Base-by-base conservation (phyloP, 495 filamentous ascomycete species). In the Aspergillus homomorphus region DNA sequence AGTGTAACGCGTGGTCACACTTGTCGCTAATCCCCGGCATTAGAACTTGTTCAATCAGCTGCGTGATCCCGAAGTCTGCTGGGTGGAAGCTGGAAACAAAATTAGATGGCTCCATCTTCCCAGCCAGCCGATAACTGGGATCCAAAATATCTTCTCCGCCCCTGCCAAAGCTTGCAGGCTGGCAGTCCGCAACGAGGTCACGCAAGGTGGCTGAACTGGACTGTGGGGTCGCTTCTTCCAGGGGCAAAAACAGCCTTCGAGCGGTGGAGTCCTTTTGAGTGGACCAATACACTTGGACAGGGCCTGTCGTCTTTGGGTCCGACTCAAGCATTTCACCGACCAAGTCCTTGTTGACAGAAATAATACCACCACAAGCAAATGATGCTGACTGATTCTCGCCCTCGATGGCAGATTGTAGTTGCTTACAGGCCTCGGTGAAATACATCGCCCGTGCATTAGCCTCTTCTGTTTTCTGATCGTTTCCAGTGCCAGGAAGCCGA, bases 71-170 rank as follows among this genome's bases (percentile, higher is more conserved):
- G 30, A 72, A 67, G 15, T 80, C 70, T 16, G 82, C 77, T 0
- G 80, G 82, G 57, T 78, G 70, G 64, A 87, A 82, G 59, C 63
- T 77, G 3, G 71, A 77, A 0, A 65, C 66, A 56, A 86, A 86
- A 3, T 62, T 51, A 1, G 62, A 41, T 0, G 57, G 56, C 18
- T 82, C 79, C 12, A 87, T 55, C 65, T 82, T 80, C 5, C 67
- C 66, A 0, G 80, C 84, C 26, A 76, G 79, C 38, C 82, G 79
- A 57, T 82, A 81, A 0, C 56, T 62, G 24, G 77, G 76, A 57
- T 84, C 79, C 19, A 77, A 58, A 4, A 83, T 71, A 48, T 82
- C 73, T 54, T 79, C 55, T 7, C 74, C 66, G 0, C 67, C 69
- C 33, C 54, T 56, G 0, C 82, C 82, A 63, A 84, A 84, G 8